Evolutionary conservation across 2,329 filamentous ascomycete species (phyloP), one percentile per base, ranked within the genome.

Genomic region (Aureobasidium namibiae): DNA sequence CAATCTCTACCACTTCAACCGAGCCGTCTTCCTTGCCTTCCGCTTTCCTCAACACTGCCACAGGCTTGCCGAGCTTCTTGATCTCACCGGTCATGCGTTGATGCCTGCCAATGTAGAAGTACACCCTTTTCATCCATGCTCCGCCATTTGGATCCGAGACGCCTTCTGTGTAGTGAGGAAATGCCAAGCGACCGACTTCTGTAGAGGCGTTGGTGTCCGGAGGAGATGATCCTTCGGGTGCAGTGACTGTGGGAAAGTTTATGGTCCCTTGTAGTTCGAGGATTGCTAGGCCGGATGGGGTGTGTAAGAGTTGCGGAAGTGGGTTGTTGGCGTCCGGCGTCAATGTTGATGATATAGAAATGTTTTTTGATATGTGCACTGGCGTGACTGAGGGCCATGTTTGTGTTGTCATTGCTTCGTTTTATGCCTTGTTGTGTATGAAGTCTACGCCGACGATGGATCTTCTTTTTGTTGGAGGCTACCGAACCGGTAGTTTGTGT

Each of bases 261-360:
- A 99, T 86, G 14, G 84, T 90, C 62, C 92, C 94, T 77, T 99
- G 94, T 14, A 99, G 83, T 75, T 97, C 94, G 60, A 99, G 79
- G 46, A 99, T 80, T 18, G 92, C 92, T 41, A 96, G 82, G 53
- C 94, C 94, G 0, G 88, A 86, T 0, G 94, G 94, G 0, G 92
- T 96, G 66, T 92, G 89, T 16, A 97, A 82, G 63, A 96, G 80
- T n/a, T 81, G 73, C 1, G 94, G 94, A 4, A 97, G 82, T 4
- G 89, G 85, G 66, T 82, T 84, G 61, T 63, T 60, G n/a, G 42
- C n/a, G 26, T 18, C 31, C 36, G 39, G 46, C 26, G 18, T 16
- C 42, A 36, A 31, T 24, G 34, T 31, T 31, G 23, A 6, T 29
- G 54, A 8, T 46, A 42, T n/a, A 5, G 42, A 29, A 8, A 39